Evolutionary conservation across 331 rosid species (phyloP).

Genomic region (Rhamnella rubrinervis): DNA sequence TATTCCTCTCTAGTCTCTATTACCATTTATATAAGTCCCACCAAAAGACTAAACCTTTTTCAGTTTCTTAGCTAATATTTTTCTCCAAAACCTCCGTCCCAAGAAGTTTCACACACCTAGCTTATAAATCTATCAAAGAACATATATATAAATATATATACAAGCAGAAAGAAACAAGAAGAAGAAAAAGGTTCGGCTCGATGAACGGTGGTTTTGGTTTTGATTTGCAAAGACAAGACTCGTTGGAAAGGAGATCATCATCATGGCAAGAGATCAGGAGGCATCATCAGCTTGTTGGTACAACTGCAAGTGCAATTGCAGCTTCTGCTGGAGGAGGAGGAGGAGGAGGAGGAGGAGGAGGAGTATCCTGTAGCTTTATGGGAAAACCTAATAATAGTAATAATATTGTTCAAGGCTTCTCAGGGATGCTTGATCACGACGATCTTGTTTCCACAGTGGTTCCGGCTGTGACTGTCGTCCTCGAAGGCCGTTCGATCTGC

Average conservation of each 20-base stretch:
- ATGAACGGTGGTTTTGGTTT: constrained; percentile 32
- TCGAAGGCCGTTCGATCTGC: constrained; percentile 90
- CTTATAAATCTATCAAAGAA: too few species aligned
- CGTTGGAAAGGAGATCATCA: constrained; percentile 37
- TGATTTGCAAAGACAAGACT: constrained; percentile 49
- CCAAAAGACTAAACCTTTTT: too few species aligned
- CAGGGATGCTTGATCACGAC: constrained; percentile 37
- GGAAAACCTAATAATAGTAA: constrained; percentile 16
- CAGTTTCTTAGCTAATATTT: too few species aligned
- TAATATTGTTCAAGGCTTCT: constrained; percentile 31
- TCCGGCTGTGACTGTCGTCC: constrained; percentile 81
- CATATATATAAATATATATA: neutral
- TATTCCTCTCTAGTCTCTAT: too few species aligned
- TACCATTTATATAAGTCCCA: too few species aligned
- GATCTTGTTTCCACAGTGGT: constrained; percentile 51
- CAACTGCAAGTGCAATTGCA: constrained; percentile 34
- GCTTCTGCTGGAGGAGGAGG: constrained; percentile 24
- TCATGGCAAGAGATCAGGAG: constrained; percentile 44
- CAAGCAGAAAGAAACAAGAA: neutral
- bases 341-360: neutral
- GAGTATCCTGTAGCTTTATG: constrained; percentile 11
- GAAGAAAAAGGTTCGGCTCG: neutral
- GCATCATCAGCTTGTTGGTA: constrained; percentile 9
- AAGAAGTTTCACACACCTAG: neutral
- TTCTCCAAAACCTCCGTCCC: neutral